phyloP scores from a whole-genome alignment of 2,329 filamentous ascomycete genomes.

The Xylaria polymorpha region DNA sequence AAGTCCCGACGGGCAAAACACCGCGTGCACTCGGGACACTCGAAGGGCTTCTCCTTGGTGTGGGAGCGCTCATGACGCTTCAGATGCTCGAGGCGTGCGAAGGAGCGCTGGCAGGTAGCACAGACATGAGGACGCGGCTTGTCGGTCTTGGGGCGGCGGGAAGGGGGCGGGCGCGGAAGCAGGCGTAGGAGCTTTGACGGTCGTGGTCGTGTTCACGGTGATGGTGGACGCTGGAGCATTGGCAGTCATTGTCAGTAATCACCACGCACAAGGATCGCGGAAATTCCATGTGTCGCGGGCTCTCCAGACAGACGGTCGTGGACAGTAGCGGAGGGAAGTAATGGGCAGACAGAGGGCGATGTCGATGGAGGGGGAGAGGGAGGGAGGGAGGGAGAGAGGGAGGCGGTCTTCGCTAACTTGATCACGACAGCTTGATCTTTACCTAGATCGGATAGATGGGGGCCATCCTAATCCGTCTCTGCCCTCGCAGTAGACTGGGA shows the following conservation, averaged over 20 bases:
- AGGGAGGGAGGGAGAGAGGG: too few species aligned
- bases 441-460: conserved; percentile 25
- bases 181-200: conserved; percentile 43
- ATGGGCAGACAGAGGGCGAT: conserved; percentile 17
- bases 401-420: too few species aligned
- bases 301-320: conserved; percentile 29
- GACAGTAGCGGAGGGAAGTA: conserved; percentile 12
- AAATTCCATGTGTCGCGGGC: conserved; percentile 35
- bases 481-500: background rate
- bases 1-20: conserved; percentile 96
- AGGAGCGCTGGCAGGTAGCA: conserved; percentile 88
- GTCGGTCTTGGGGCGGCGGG: conserved; percentile 90
- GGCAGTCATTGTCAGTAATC: conserved; percentile 43
- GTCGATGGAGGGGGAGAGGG: background rate
- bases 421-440: conserved; percentile 26
- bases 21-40: conserved; percentile 92
- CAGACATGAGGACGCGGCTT: conserved; percentile 97
- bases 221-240: conserved; percentile 54
- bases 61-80: conserved; percentile 89
- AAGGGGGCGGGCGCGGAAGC: conserved; percentile 56
- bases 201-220: conserved; percentile 50
- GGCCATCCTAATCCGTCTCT: background rate
- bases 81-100: conserved; percentile 93
- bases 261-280: conserved; percentile 25
- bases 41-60: conserved; percentile 91